phyloP scores from a whole-genome alignment of 208 protist species.

The Acanthamoeba divionensis region DNA sequence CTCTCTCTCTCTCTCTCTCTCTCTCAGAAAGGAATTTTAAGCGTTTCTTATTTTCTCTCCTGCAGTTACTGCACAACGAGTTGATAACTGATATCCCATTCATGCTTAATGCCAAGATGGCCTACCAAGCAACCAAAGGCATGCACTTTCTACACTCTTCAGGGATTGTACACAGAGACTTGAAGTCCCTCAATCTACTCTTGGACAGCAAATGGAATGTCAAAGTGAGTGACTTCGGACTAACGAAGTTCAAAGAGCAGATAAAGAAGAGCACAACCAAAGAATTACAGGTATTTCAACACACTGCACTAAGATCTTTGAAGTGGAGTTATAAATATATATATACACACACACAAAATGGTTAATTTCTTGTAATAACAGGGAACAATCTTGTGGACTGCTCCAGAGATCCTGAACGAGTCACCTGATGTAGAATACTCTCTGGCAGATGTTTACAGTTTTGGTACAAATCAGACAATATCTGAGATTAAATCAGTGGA shows the following conservation, averaged over 20 bases:
- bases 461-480: not conserved
- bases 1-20: not conserved
- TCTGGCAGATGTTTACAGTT: not conserved
- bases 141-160: constrained; percentile 40
- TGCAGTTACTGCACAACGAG: constrained; percentile 30
- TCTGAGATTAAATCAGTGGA: not conserved
- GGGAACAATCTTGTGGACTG: not conserved
- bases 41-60: not conserved
- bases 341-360: too few species aligned
- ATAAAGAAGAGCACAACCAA: not conserved
- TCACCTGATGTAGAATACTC: not conserved
- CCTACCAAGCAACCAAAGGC: constrained; percentile 36
- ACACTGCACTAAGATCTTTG: too few species aligned
- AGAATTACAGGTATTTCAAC: too few species aligned
- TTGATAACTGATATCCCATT: constrained; percentile 6
- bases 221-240: too few species aligned
- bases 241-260: too few species aligned
- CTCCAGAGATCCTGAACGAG: constrained; percentile 35
- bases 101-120: not conserved
- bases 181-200: constrained; percentile 38
- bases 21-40: not conserved
- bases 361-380: too few species aligned
- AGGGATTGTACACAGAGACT: constrained; percentile 28
- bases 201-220: constrained; percentile 41
- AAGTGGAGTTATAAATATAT: too few species aligned